Evolutionary conservation across 768 basidiomycete species (phyloP).

Genomic region (Arthromyces matolae): DNA sequence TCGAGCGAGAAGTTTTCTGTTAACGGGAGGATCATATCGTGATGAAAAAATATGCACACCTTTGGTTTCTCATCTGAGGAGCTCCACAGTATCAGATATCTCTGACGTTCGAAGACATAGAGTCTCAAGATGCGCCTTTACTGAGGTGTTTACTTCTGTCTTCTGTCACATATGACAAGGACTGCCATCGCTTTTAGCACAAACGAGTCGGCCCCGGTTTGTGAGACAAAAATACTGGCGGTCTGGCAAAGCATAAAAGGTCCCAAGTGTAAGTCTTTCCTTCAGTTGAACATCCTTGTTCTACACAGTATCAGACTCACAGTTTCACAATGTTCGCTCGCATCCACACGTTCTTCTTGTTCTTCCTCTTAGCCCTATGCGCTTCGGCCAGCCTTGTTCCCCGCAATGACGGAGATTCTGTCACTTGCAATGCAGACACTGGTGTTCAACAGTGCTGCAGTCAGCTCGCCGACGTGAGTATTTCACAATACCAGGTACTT

Average conservation of each 20-base stretch:
- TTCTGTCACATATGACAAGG: too few relatives aligned
- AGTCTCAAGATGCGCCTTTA: too few relatives aligned
- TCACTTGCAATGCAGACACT: slow-evolving; percentile 2
- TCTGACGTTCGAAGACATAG: too few relatives aligned
- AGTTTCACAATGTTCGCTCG: slow-evolving; percentile 11
- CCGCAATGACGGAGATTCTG: neutral
- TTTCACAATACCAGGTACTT: neutral
- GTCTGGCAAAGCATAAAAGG: slow-evolving; percentile 5
- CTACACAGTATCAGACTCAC: neutral
- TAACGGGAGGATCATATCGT: too few relatives aligned
- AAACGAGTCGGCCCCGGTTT: too few relatives aligned
- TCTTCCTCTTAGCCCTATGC: slow-evolving; percentile 9
- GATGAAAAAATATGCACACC: too few relatives aligned
- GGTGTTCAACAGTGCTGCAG: slow-evolving; percentile 7
- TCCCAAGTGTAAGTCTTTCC: neutral
- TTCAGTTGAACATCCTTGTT: slow-evolving; percentile 6
- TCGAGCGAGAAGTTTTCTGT: too few relatives aligned
- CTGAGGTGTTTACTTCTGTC: too few relatives aligned
- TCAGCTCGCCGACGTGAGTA: neutral
- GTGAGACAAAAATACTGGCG: neutral
- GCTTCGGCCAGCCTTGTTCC: slow-evolving; percentile 4
- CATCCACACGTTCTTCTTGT: slow-evolving; percentile 8
- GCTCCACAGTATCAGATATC: too few relatives aligned
- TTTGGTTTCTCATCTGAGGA: too few relatives aligned
- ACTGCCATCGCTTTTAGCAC: too few relatives aligned